A percentile compares a stretch with the other conserved stretches of the same genome.
Evolutionary conservation across 805 yeast genomes (phyloP).

Genomic region (Yarrowia sp.): DNA sequence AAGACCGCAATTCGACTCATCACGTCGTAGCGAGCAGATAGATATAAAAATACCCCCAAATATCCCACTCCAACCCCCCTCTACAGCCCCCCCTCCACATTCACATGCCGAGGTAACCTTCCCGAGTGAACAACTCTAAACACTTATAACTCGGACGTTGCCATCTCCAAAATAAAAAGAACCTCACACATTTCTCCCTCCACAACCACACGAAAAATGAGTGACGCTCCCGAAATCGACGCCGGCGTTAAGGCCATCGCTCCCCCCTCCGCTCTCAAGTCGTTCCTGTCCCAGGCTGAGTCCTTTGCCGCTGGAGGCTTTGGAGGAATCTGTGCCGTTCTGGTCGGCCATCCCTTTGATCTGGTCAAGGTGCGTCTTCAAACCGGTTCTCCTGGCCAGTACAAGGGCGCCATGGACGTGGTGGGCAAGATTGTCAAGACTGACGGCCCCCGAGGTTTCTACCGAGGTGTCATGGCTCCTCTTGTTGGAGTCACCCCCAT

Average conservation of each 20-base stretch:
- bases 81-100: neutral
- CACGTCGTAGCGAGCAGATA: neutral
- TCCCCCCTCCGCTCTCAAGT: conserved; percentile 23
- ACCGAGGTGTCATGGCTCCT: conserved; percentile 93
- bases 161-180: neutral
- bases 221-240: conserved; percentile 26
- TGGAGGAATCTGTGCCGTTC: conserved; percentile 93
- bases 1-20: neutral
- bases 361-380: conserved; percentile 88
- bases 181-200: neutral
- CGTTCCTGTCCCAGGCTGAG: conserved; percentile 54
- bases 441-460: conserved; percentile 77
- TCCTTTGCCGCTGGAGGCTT: conserved; percentile 92
- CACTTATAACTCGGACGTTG: conserved; percentile 7
- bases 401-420: conserved; percentile 62
- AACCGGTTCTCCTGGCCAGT: conserved; percentile 60
- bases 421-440: conserved; percentile 62
- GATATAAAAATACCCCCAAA: neutral
- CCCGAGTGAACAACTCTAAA: neutral
- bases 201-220: neutral
- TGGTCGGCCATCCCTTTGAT: conserved; percentile 96
- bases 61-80: neutral
- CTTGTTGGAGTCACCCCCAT: conserved; percentile 96
- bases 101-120: conserved; percentile 21
- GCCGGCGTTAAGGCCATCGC: conserved; percentile 16